Conservation (phyloP, 768 basidiomycete species). For the Boletus rubropictus region DNA sequence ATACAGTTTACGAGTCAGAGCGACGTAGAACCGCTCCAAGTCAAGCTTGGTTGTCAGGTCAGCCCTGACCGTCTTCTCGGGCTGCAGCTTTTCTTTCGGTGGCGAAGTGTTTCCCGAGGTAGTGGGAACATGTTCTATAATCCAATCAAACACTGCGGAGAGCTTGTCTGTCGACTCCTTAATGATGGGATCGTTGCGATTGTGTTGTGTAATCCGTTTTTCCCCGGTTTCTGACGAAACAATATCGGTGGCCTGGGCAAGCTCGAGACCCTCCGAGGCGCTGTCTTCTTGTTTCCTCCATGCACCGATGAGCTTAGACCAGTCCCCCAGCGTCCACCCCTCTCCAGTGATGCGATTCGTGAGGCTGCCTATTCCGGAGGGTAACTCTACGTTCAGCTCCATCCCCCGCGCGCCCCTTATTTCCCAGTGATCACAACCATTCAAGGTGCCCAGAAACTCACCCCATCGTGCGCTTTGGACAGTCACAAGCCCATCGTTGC, state of each 20-base stretch:
- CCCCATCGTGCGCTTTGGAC: constrained; percentile 95
- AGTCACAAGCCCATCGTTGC: constrained; percentile 89
- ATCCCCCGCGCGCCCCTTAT: constrained; percentile 82
- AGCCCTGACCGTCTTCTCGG: constrained; percentile 31
- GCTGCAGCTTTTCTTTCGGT: constrained; percentile 14
- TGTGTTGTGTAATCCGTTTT: constrained; percentile 24
- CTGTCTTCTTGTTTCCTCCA: constrained; percentile 55
- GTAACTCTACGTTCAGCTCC: constrained; percentile 58
- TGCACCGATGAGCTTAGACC: constrained; percentile 55
- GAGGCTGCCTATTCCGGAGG: constrained; percentile 42
- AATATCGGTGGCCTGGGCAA: constrained; percentile 19
- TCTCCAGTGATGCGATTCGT: constrained; percentile 34
- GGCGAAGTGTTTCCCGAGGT: constrained; percentile 20
- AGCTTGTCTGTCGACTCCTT: constrained; percentile 66
- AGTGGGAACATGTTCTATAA: constrained; percentile 65
- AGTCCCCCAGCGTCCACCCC: constrained; percentile 46
- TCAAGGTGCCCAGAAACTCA: constrained; percentile 85
- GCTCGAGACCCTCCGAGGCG: constrained; percentile 31
- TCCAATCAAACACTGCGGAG: constrained; percentile 74
- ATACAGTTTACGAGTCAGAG: constrained; percentile 82
- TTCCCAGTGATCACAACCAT: constrained; percentile 95
- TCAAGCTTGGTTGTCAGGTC: constrained; percentile 66
- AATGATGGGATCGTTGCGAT: constrained; percentile 48
- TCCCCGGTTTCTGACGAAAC: constrained; percentile 7
- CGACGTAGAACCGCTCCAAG: constrained; percentile 85